Evolutionary conservation across 2,329 filamentous ascomycete genomes (phyloP), one percentile per base, ranked within the genome.

Genomic region (Talaromyces sp.): DNA sequence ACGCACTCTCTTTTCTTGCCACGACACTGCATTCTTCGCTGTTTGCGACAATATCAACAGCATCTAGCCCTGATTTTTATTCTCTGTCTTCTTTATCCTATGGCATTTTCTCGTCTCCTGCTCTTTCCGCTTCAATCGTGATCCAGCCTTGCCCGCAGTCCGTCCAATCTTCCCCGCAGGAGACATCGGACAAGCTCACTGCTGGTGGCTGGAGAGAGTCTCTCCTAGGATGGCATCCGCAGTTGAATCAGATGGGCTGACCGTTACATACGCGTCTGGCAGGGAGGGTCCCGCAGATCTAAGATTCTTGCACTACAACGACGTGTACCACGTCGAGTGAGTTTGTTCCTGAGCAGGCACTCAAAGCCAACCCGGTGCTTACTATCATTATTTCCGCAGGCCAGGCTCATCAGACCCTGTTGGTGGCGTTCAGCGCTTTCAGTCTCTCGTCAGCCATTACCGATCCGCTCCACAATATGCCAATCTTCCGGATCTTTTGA

Each of bases 291-390:
- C 80, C 49, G 89, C 91, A 51, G 89, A 91, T 71, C 77, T 96
- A 56, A 86, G 92, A n/a, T 76, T 96, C 59, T 73, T 96, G 32
- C 93, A 96, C 77, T 96, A 89, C 81, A 96, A 96, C 75, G 92
- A 97, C 76, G 92, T 96, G 62, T 96, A 96, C 74, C 93, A 96
- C 69, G 84, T 96, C 58, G 91, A 96, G 75, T 79, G 73, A 62
- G 71, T 35, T 43, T 8, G 19, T 24, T 21, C 43, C 3, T 21
- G 6, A 11, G n/a, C 9, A 4, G 11, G 9, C 2, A 46, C 19
- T 10, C 3, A 46, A 13, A 21, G 43, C 43, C 19, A 46, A 24
- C 14, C 9, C 9, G 19, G 7, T 29, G 3, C 27, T 31, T 38
- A 51, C 41, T 29, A 4, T 24, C 10, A 49, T 31, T n/a, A 29